Conservation (phyloP, 331 rosid genomes). For the Dryas integrifolia region DNA sequence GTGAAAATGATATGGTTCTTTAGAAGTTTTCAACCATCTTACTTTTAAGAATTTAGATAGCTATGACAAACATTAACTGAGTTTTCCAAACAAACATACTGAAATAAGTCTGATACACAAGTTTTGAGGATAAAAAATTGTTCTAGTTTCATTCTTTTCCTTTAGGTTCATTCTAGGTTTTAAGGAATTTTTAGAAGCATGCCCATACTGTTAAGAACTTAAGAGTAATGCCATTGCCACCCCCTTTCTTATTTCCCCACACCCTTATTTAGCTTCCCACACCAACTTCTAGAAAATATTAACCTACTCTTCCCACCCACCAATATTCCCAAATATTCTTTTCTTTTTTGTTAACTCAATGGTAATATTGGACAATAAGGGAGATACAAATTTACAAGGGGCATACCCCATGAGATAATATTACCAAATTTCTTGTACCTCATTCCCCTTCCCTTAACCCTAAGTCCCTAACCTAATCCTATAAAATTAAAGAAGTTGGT, state of each 20-base stretch:
- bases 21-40: background rate
- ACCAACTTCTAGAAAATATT: no score
- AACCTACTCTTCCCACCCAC: no score
- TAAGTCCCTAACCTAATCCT: no score
- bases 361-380: no score
- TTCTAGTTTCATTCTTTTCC: background rate
- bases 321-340: no score
- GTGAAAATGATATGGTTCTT: constrained; percentile 1
- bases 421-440: no score
- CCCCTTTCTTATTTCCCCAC: background rate
- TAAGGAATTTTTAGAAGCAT: background rate
- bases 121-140: background rate
- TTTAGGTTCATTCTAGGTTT: background rate
- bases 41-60: background rate
- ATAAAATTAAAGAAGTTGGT: background rate
- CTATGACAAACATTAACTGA: background rate
- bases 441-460: no score
- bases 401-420: no score
- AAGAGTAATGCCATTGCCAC: background rate
- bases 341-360: no score
- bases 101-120: background rate
- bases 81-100: background rate
- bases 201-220: background rate
- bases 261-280: no score
- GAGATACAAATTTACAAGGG: no score